A percentile compares a stretch with the other conserved stretches of the same genome.
Conservation (phyloP, 176 grass and related monocot species). For the Lolium rigidum region DNA sequence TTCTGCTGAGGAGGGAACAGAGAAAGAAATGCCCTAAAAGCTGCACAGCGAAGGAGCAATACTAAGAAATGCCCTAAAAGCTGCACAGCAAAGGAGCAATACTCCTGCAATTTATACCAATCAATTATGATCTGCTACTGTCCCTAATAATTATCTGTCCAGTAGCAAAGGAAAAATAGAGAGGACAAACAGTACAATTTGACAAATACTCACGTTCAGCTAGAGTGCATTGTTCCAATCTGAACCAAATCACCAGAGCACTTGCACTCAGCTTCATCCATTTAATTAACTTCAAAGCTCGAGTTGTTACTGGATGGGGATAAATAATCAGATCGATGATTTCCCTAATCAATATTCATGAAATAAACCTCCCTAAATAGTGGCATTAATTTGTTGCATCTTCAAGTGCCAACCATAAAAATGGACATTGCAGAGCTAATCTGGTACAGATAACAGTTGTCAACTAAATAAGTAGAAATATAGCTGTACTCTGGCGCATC, state of each 20-base stretch:
- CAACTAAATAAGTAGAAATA: neutral
- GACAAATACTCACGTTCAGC: neutral
- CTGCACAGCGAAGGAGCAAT: no score
- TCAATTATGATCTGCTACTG: neutral
- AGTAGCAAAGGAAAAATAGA: neutral
- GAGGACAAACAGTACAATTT: neutral
- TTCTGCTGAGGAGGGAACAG: conserved; percentile 21
- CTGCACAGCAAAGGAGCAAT: neutral
- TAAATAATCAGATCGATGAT: neutral
- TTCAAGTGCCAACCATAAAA: neutral
- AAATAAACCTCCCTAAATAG: neutral
- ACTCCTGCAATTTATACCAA: neutral
- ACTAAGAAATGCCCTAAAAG: no score
- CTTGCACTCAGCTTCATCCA: neutral
- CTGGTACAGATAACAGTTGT: neutral
- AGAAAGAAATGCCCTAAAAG: conserved; percentile 7
- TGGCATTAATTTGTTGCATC: neutral
- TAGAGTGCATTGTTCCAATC: neutral
- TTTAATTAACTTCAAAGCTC: neutral
- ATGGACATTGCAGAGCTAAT: neutral
- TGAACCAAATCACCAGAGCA: neutral
- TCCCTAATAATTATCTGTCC: neutral
- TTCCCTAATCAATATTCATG: neutral
- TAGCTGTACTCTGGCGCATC: neutral
- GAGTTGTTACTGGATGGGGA: neutral